These are phyloP conservation scores for Candida peoriensis DNA, from an alignment of 805 yeast genomes.

Conservation along the genomic window DNA sequence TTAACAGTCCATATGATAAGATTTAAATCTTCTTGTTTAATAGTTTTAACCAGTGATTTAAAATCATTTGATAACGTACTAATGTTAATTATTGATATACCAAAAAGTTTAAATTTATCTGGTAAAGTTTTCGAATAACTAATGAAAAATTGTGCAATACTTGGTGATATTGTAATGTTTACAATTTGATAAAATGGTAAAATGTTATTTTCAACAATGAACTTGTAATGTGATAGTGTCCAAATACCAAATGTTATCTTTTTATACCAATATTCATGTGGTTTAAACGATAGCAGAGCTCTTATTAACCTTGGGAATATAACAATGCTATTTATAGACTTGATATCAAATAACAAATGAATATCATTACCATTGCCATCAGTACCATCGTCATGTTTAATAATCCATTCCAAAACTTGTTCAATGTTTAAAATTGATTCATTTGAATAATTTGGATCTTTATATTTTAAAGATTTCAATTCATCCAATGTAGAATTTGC, in stretches of 20 bases:
- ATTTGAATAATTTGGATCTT: slow-evolving; percentile 24
- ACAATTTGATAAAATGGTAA: slow-evolving; percentile 32
- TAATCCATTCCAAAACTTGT: slow-evolving; percentile 36
- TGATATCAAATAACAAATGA: slow-evolving; percentile 46
- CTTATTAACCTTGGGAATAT: slow-evolving; percentile 36
- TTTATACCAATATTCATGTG: slow-evolving; percentile 45
- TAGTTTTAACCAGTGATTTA: too few relatives aligned
- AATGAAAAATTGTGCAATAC: slow-evolving; percentile 27
- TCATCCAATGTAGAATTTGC: slow-evolving; percentile 30
- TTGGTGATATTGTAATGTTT: slow-evolving; percentile 31
- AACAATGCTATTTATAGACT: slow-evolving; percentile 39
- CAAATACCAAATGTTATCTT: slow-evolving; percentile 49
- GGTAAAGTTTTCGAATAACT: slow-evolving; percentile 32
- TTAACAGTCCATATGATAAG: slow-evolving; percentile 54
- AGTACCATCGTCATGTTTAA: slow-evolving; percentile 9
- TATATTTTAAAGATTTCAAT: slow-evolving; percentile 31
- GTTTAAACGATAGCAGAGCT: slow-evolving; percentile 29
- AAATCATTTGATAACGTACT: too few relatives aligned
- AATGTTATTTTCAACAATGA: slow-evolving; percentile 33
- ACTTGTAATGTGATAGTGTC: slow-evolving; percentile 40
- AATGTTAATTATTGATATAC: not conserved
- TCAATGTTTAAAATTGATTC: slow-evolving; percentile 38
- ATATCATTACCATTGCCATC: slow-evolving; percentile 11
- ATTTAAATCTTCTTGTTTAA: slow-evolving; percentile 28
- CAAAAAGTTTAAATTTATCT: slow-evolving; percentile 34